Evolutionary conservation across 257 asterid species (phyloP).

Genomic region (Solanum bukasovii): DNA sequence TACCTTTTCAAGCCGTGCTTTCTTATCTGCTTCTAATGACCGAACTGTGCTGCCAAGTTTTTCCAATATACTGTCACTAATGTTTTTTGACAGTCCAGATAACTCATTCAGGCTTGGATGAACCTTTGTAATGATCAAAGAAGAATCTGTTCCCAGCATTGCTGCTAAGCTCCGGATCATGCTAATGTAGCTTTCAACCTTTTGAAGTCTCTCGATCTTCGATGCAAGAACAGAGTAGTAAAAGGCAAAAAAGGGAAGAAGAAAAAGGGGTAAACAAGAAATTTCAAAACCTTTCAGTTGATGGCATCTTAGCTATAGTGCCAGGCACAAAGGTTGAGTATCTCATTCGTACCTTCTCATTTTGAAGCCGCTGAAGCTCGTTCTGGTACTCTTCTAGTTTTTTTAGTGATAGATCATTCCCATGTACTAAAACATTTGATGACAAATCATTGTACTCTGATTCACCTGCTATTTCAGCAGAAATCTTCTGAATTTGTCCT

Average conservation of each 20-base stretch:
- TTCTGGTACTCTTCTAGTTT: constrained; percentile 78
- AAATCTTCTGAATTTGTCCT: constrained; percentile 69
- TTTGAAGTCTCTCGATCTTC: constrained; percentile 79
- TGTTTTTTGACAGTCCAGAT: constrained; percentile 88
- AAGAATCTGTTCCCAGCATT: constrained; percentile 82
- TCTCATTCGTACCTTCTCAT: constrained; percentile 54
- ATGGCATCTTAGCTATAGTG: background rate
- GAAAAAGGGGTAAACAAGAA: background rate
- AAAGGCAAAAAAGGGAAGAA: background rate
- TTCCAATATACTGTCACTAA: constrained; percentile 60
- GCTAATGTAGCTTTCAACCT: constrained; percentile 69
- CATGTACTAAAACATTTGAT: constrained; percentile 38
- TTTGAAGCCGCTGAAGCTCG: constrained; percentile 84
- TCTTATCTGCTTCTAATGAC: constrained; percentile 76
- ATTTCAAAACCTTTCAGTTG: background rate
- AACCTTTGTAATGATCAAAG: constrained; percentile 85
- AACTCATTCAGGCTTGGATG: constrained; percentile 93
- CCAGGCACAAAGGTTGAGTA: background rate
- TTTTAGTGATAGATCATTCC: constrained; percentile 72
- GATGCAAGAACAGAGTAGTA: constrained; percentile 3
- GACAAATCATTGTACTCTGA: constrained; percentile 66
- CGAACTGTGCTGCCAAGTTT: constrained; percentile 68
- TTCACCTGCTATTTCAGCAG: constrained; percentile 78
- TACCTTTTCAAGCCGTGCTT: constrained; percentile 73
- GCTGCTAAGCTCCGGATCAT: constrained; percentile 52